Evolutionary conservation across 257 asterid species (phyloP), one percentile per base, ranked within the genome.

Genomic region (Plectranthus barbatus): DNA sequence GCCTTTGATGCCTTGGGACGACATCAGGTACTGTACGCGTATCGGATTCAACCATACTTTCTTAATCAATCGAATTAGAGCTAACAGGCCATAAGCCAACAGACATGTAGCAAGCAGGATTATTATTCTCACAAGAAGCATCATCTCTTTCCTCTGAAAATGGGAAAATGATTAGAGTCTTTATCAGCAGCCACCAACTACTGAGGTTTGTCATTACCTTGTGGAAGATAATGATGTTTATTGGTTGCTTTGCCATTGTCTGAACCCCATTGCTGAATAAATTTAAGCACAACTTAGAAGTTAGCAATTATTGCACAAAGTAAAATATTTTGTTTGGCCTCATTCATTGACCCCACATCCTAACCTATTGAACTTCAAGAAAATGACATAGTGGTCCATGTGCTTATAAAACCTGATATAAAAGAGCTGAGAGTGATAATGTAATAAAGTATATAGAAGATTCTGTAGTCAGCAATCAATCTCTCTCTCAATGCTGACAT

Each of bases 1-100:
- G 52, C 91, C 94, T 41, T 73, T 70, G 65, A 85, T 79, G 3
- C 87, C 86, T 72, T 83, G 94, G 2, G 68, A 63, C 14, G 60
- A 73, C 85, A 85, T 82, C 42, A 31, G 4, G 56, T 52, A 4
- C 7, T 69, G 76, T 14, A 75, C 34, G 21, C 64, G 56, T 47
- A 80, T 42, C 9, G 87, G 94, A 39, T 57, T 69, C 63, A 80
- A 58, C 76, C 81, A 83, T 73, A 73, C 56, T 62, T 72, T 83
- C 42, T 75, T 61, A 1, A 83, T n/a, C 23, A 80, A 51, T 64
- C 68, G 56, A 54, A 66, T 1, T 1, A 74, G 62, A 24, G 39
- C 24, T 20, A 60, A n/a, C 24, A 76, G 53, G 62, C 76, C 46
- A 56, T 68, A 72, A 12, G 64, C 17, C 34, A 68, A 58, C 26